Percentiles rank a stretch among this genome's conserved stretches.
Evolutionary conservation across 768 basidiomycete species (phyloP).

Genomic region (Trametes maxima): DNA sequence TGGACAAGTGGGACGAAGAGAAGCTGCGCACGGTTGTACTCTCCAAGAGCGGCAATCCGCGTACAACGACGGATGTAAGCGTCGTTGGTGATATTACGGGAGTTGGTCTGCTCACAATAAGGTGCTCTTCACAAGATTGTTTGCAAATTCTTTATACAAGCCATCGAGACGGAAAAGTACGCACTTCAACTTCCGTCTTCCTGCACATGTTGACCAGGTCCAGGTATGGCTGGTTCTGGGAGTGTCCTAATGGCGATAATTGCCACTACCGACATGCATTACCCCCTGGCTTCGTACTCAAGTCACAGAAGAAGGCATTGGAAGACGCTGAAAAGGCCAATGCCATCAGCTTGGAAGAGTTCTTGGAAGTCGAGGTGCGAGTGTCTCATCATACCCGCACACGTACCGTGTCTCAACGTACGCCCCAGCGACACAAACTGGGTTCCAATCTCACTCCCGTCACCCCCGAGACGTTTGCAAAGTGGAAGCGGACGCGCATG

Average conservation of each 20-base stretch:
- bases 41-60: constrained; percentile 87
- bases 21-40: constrained; percentile 87
- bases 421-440: constrained; percentile 87
- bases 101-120: background rate
- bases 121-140: constrained; percentile 65
- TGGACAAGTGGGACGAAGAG: constrained; percentile 98
- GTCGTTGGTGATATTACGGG: background rate
- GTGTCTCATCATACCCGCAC: background rate
- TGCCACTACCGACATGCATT: constrained; percentile 96
- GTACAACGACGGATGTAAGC: constrained; percentile 87
- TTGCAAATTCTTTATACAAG: constrained; percentile 96
- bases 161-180: constrained; percentile 88
- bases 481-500: constrained; percentile 94
- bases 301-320: constrained; percentile 87
- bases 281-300: constrained; percentile 94
- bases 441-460: constrained; percentile 90
- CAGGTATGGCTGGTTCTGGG: constrained; percentile 95
- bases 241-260: constrained; percentile 83
- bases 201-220: background rate
- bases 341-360: constrained; percentile 91
- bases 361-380: constrained; percentile 92
- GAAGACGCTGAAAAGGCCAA: constrained; percentile 92
- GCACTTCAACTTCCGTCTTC: constrained; percentile 20
- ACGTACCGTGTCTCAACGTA: background rate
- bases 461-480: constrained; percentile 86